Conservation (phyloP, 768 basidiomycete genomes). For the Lanmaoa rubissima region DNA sequence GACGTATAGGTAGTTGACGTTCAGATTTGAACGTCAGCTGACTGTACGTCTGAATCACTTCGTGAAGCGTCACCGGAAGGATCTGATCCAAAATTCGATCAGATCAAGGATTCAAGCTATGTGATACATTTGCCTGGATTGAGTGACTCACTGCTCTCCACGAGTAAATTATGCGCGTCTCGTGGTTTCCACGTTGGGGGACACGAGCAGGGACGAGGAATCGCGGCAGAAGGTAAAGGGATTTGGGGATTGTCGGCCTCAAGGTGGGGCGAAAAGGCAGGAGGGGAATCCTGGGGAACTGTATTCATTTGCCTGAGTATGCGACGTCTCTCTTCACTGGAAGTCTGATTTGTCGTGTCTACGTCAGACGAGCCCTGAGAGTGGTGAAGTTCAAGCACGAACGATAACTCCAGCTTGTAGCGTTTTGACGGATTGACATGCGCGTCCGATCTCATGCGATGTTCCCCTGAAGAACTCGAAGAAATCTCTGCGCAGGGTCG, state of each 20-base stretch:
- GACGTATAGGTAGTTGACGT: background rate
- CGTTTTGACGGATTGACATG: background rate
- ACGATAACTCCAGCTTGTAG: slow-evolving; percentile 5
- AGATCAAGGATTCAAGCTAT: too few species aligned
- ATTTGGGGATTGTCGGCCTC: fast-evolving
- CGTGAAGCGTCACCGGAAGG: background rate
- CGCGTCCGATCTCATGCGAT: background rate
- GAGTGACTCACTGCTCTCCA: background rate
- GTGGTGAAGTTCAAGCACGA: background rate
- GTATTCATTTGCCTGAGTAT: background rate
- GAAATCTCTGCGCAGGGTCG: background rate
- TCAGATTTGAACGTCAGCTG: background rate
- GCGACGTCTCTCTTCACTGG: background rate
- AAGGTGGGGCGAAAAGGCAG: too few species aligned
- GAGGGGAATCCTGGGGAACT: background rate
- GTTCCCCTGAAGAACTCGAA: background rate
- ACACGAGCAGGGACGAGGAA: slow-evolving; percentile 4
- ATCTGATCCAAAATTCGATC: background rate
- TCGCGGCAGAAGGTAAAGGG: background rate
- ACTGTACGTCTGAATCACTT: background rate
- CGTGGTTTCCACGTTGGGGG: background rate
- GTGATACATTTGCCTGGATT: too few species aligned
- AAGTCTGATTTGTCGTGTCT: background rate
- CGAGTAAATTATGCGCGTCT: background rate
- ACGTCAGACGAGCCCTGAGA: background rate